These are phyloP conservation scores for Ascochyta rabiei DNA, from an alignment of 2,329 filamentous ascomycete species.

Conservation along the genomic window DNA sequence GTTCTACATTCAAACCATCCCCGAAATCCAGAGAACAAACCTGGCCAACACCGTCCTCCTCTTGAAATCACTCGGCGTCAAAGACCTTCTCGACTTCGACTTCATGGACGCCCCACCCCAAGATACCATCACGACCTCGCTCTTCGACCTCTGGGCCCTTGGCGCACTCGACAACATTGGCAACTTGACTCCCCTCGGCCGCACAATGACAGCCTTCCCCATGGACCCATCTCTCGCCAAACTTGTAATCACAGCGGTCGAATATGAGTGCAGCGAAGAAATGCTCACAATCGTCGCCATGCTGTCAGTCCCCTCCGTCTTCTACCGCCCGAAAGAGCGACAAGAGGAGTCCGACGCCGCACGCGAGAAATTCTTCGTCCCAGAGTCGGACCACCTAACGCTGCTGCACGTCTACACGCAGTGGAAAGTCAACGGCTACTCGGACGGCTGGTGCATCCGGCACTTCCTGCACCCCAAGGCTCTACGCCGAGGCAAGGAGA, in stretches of 20 bases:
- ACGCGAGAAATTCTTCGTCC: constrained; percentile 97
- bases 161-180: constrained; percentile 93
- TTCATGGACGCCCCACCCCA: constrained; percentile 99
- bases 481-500: constrained; percentile 87
- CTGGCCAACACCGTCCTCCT: constrained; percentile 93
- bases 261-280: constrained; percentile 93
- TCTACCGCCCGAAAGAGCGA: constrained; percentile 94
- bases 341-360: constrained; percentile 96
- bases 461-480: constrained; percentile 98
- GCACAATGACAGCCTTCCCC: constrained; percentile 94
- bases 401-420: constrained; percentile 95
- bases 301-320: constrained; percentile 95
- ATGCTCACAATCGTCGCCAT: constrained; percentile 99
- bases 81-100: constrained; percentile 93
- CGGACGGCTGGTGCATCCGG: constrained; percentile 87
- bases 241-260: constrained; percentile 86
- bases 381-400: constrained; percentile 95
- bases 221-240: constrained; percentile 98
- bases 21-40: constrained; percentile 96
- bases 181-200: constrained; percentile 83
- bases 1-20: constrained; percentile 94
- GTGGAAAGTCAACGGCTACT: constrained; percentile 89
- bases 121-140: constrained; percentile 94
- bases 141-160: constrained; percentile 96
- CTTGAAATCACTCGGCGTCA: constrained; percentile 91